Evolutionary conservation across 148 eudicot species (phyloP).

Genomic region (Diospyros lotus): DNA sequence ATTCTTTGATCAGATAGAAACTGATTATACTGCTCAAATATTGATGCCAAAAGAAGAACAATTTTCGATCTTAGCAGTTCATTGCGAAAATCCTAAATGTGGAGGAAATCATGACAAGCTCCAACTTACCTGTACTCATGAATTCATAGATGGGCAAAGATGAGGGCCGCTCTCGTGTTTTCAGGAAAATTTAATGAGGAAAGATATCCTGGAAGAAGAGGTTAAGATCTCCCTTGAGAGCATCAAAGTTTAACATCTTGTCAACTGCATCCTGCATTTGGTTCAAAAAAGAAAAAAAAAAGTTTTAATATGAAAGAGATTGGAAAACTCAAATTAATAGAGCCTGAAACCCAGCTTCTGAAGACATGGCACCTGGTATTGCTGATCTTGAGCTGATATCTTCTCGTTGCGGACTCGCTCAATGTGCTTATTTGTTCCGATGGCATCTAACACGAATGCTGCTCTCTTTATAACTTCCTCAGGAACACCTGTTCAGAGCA

Average conservation of each 20-base stretch:
- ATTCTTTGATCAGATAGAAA: too few species aligned
- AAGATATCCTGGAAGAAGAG: conserved; percentile 57
- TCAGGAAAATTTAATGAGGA: conserved; percentile 6
- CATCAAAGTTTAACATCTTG: conserved; percentile 72
- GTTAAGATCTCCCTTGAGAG: conserved; percentile 51
- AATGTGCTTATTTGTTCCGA: conserved; percentile 36
- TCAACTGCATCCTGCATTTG: conserved; percentile 71
- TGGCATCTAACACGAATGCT: conserved; percentile 46
- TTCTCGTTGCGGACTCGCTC: conserved; percentile 49
- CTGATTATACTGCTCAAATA: too few species aligned
- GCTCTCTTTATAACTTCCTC: conserved; percentile 81
- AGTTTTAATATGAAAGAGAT: neutral
- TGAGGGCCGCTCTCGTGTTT: too few species aligned
- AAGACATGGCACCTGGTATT: conserved; percentile 52
- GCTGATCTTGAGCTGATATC: conserved; percentile 69
- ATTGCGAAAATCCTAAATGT: too few species aligned
- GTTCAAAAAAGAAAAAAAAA: neutral
- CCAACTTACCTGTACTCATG: too few species aligned
- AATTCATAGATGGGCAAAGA: too few species aligned
- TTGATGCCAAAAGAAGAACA: too few species aligned
- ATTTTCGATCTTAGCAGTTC: too few species aligned
- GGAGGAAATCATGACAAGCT: too few species aligned
- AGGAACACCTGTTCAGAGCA: conserved; percentile 46
- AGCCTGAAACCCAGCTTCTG: neutral
- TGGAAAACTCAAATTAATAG: neutral